Conservation (phyloP, 2,329 filamentous ascomycete species). For the Xylaria sp. region DNA sequence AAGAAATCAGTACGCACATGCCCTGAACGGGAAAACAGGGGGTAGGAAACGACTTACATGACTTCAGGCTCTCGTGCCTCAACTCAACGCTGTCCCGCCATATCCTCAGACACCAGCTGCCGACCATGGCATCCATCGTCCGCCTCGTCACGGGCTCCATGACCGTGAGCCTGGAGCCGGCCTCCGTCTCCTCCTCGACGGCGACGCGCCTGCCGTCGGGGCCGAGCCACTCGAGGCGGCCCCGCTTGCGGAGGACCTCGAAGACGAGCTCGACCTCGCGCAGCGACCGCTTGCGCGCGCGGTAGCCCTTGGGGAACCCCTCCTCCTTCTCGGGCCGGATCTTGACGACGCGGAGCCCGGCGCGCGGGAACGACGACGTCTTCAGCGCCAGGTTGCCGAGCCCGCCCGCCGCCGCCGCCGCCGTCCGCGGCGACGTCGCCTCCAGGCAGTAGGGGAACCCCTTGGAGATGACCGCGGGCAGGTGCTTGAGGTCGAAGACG, state of each 20-base stretch:
- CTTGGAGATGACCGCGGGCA: constrained; percentile 26
- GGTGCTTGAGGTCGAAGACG: constrained; percentile 30
- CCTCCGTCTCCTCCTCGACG: constrained; percentile 25
- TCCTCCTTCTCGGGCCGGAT: constrained; percentile 15
- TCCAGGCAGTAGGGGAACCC: constrained; percentile 28
- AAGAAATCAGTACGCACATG: constrained; percentile 6
- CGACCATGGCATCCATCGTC: constrained; percentile 29
- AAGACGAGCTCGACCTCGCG: constrained; percentile 26
- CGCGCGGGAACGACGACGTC: constrained; percentile 17
- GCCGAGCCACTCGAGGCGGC: constrained; percentile 27
- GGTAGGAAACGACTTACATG: constrained; percentile 10
- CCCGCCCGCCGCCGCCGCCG: too few species aligned
- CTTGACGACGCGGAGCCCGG: constrained; percentile 22
- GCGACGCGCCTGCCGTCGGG: constrained; percentile 24
- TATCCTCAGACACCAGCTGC: constrained; percentile 26
- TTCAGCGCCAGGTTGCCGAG: constrained; percentile 24
- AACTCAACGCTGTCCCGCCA: constrained; percentile 22
- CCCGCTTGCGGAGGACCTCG: constrained; percentile 19
- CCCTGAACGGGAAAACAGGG: background rate
- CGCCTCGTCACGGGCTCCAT: constrained; percentile 16
- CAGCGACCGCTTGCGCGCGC: constrained; percentile 18
- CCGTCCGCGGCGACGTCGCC: constrained; percentile 17
- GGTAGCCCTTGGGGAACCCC: constrained; percentile 28
- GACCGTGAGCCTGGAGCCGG: constrained; percentile 18
- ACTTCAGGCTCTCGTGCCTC: background rate